Evolutionary conservation across 1,284 basidiomycete genomes (phyloP).

Genomic region (Austroboletus novae-zelandiae): DNA sequence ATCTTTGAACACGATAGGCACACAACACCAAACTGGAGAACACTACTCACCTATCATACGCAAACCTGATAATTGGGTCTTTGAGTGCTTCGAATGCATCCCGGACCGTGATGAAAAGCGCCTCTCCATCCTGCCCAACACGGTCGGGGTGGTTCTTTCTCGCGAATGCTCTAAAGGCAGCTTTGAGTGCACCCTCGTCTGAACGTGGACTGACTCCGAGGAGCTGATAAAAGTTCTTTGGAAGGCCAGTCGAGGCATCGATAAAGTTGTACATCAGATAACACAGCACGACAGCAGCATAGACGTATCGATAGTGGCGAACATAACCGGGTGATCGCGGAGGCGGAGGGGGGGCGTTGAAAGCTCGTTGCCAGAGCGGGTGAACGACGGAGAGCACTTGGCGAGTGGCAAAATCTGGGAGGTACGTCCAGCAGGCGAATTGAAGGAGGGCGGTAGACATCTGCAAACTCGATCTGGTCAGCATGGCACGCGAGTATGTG

Average conservation of each 20-base stretch:
- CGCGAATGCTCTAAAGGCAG: slow-evolving; percentile 74
- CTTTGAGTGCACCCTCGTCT: slow-evolving; percentile 65
- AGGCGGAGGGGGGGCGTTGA: slow-evolving; percentile 37
- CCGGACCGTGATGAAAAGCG: slow-evolving; percentile 69
- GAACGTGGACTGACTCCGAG: slow-evolving; percentile 62
- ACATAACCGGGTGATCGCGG: slow-evolving; percentile 45
- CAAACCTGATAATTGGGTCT: slow-evolving; percentile 77
- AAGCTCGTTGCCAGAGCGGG: slow-evolving; percentile 29
- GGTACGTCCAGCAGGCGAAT: slow-evolving; percentile 43
- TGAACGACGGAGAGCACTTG: slow-evolving; percentile 41
- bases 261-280: slow-evolving; percentile 71
- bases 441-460: slow-evolving; percentile 32
- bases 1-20: slow-evolving; percentile 40
- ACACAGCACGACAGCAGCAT: slow-evolving; percentile 62
- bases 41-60: slow-evolving; percentile 71
- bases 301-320: slow-evolving; percentile 59
- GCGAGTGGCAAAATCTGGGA: slow-evolving; percentile 43
- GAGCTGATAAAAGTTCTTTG: slow-evolving; percentile 74
- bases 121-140: slow-evolving; percentile 61
- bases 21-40: not conserved
- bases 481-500: slow-evolving; percentile 1
- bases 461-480: slow-evolving; percentile 14
- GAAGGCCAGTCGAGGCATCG: slow-evolving; percentile 51
- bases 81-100: slow-evolving; percentile 80
- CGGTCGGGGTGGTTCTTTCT: slow-evolving; percentile 78